Base-by-base conservation (phyloP, 495 filamentous ascomycete genomes). In the Paragyromitra xinjiangensis region DNA sequence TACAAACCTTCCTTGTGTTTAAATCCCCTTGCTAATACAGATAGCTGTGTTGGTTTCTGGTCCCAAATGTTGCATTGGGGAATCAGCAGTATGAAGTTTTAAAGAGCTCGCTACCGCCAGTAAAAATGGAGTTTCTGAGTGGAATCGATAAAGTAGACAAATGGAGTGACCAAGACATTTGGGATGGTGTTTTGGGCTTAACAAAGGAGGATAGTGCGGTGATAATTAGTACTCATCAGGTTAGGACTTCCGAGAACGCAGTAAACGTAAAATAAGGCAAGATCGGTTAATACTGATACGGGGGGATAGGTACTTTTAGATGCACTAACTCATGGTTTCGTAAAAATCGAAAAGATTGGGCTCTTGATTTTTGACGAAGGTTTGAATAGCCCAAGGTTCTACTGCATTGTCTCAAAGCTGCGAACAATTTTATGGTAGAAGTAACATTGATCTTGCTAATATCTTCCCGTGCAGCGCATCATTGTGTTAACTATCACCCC, bases 321-420 rank as follows among this genome's bases (percentile, higher is more conserved):
- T 84, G 93, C 94, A 1, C 85, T 96, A 63, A 85, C 83, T 8
- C 94, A 97, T 85, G 93, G 88, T 0, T 97, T 97, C 82, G 90
- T 98, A 7, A 85, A 80, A 19, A 89, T 98, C 75, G 82, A 86
- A 1, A 84, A 86, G 0, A 81, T 98, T 40, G 84, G 89, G 22
- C 84, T 99, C 1, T 83, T 99, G 24, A 86, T 98, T 0, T 94
- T 97, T 73, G 95, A 99, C 81, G 95, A 99, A 89, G 93, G 94
- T 94, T 81, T 61, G 84, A 78, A 19, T 45, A 42, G 22, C 26
- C 26, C 34, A 58, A n/a, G 6, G n/a, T 45, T 56, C 37, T 0
- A 9, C 55, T 34, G 12, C n/a, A 24, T 37, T 29, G 4, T 56
- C 29, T 48, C 42, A 29, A 51, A 24, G 19, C 19, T 26, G 12